Conservation (phyloP, 73 alveolate species). For the Stentor roeselii region DNA sequence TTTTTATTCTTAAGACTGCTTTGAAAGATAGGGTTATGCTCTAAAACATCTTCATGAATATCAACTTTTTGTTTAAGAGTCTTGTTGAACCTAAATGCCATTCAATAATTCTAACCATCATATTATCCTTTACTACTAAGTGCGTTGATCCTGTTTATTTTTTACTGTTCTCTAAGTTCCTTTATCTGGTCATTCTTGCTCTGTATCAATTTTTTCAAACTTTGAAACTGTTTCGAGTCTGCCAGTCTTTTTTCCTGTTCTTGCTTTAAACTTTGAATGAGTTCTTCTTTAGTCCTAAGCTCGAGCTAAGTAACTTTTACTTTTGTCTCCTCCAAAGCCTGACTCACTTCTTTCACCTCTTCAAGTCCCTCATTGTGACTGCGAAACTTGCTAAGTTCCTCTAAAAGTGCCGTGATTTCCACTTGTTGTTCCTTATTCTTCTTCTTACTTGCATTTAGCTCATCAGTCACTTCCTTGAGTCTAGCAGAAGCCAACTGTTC, state of each 20-base stretch:
- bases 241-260: conserved; percentile 25
- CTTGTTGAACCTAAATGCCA: too few species aligned
- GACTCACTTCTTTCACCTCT: neutral
- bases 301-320: conserved; percentile 8
- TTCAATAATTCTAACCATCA: too few species aligned
- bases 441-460: neutral
- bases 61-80: too few species aligned
- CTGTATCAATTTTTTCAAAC: neutral
- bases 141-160: conserved; percentile 1
- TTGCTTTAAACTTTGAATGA: neutral
- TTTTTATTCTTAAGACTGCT: too few species aligned
- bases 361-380: neutral
- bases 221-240: conserved; percentile 16
- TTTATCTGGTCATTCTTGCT: conserved; percentile 19
- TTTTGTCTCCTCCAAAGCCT: conserved; percentile 5
- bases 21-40: too few species aligned
- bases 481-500: neutral
- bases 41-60: too few species aligned
- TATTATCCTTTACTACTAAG: too few species aligned
- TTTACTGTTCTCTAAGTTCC: conserved; percentile 25
- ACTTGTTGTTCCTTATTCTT: neutral
- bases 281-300: conserved; percentile 24
- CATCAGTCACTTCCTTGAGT: conserved; percentile 1
- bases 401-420: neutral
- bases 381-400: neutral